Evolutionary conservation across 2,329 filamentous ascomycete species (phyloP).

Genomic region (Trichoderma endophyticum): DNA sequence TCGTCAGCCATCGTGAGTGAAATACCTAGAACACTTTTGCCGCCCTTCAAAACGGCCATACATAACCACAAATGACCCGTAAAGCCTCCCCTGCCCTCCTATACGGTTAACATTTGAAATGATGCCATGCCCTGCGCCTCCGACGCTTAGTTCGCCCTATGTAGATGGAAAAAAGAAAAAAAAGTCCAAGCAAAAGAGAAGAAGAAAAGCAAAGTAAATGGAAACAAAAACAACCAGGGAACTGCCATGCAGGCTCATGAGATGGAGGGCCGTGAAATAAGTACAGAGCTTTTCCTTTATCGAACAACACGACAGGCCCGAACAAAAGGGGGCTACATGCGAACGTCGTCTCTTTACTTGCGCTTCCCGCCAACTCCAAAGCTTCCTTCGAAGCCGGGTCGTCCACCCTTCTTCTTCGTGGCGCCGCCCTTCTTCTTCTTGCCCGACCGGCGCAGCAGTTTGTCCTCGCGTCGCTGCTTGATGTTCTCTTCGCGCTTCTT

Average conservation of each 20-base stretch:
- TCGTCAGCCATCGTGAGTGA: constrained; percentile 7
- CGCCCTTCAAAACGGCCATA: neutral
- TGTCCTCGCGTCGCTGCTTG: constrained; percentile 70
- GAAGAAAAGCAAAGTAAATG: neutral
- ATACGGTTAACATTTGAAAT: constrained; percentile 7
- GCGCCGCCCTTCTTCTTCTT: constrained; percentile 52
- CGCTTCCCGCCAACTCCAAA: constrained; percentile 55
- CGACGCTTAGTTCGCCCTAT: neutral
- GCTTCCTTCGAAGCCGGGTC: constrained; percentile 66
- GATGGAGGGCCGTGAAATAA: neutral
- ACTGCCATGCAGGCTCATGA: neutral
- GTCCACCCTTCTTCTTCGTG: constrained; percentile 48
- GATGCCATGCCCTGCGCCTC: constrained; percentile 10
- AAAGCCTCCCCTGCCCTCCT: neutral
- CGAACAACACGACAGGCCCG: neutral
- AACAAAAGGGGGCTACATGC: neutral
- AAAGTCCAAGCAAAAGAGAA: neutral
- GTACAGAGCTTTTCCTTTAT: neutral
- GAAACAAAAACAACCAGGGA: neutral
- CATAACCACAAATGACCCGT: constrained; percentile 11
- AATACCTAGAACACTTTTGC: neutral
- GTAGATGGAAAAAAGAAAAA: neutral
- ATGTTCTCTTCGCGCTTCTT: constrained; percentile 80
- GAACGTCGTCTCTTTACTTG: constrained; percentile 37
- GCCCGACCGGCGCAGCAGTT: constrained; percentile 55